Conservation (phyloP, 1,284 basidiomycete species). For the Austroboletus olivaceoglutinosus region DNA sequence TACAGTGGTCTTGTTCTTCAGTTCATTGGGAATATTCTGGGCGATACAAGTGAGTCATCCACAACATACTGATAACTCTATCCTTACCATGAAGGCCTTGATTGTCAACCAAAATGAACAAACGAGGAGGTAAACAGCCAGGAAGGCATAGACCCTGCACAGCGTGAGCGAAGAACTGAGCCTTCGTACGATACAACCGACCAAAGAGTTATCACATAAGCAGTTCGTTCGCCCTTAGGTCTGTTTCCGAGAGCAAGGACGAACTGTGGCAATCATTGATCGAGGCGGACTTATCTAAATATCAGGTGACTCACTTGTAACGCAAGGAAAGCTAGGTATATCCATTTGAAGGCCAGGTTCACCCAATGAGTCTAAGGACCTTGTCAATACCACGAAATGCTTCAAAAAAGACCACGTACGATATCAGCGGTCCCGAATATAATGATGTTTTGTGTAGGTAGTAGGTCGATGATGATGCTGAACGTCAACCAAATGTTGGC, state of each 20-base stretch:
- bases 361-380: slow-evolving; percentile 81
- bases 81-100: slow-evolving; percentile 68
- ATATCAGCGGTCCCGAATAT: slow-evolving; percentile 68
- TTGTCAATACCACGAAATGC: slow-evolving; percentile 11
- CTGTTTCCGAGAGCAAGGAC: slow-evolving; percentile 94
- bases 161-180: slow-evolving; percentile 14
- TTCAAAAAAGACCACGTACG: slow-evolving; percentile 43
- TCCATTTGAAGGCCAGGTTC: slow-evolving; percentile 81
- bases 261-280: slow-evolving; percentile 52
- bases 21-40: slow-evolving; percentile 55
- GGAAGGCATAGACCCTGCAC: slow-evolving; percentile 72
- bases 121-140: slow-evolving; percentile 78
- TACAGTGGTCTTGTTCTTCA: slow-evolving; percentile 47
- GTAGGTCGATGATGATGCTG: slow-evolving; percentile 90
- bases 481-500: slow-evolving; percentile 97
- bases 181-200: slow-evolving; percentile 32
- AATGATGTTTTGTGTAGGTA: slow-evolving; percentile 63
- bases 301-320: slow-evolving; percentile 44
- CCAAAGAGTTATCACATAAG: slow-evolving; percentile 83
- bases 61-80: not conserved
- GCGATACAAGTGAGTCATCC: slow-evolving; percentile 1
- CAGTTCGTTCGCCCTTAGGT: slow-evolving; percentile 88
- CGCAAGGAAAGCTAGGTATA: slow-evolving; percentile 84
- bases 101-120: slow-evolving; percentile 85
- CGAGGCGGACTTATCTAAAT: not conserved